Evolutionary conservation across 139 green algal genomes (phyloP).

Genomic region (Chlamydomonas eustigma): DNA sequence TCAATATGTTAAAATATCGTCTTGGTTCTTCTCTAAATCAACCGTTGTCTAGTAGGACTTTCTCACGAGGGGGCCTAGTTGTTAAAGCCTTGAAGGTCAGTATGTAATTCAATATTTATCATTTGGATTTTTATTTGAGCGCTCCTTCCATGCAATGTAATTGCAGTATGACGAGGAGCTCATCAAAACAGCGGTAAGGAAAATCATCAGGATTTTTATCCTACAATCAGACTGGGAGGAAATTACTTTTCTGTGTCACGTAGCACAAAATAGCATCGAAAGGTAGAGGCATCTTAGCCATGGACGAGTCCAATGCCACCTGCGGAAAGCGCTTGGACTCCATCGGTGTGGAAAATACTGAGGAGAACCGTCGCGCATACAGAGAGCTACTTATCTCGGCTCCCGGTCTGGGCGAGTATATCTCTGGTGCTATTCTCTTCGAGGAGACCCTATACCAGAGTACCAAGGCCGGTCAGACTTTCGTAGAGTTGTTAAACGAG

Average conservation of each 20-base stretch:
- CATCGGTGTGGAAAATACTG: constrained; percentile 98
- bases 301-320: constrained; percentile 99
- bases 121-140: no score
- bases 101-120: no score
- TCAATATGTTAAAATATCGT: no score
- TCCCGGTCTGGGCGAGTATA: constrained; percentile 90
- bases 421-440: constrained; percentile 91
- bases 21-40: no score
- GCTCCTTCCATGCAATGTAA: no score
- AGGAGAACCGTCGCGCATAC: constrained; percentile 96
- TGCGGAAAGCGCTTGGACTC: constrained; percentile 93
- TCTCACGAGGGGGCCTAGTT: no score
- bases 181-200: constrained; percentile 18
- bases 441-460: constrained; percentile 98
- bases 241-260: not conserved
- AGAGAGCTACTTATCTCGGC: constrained; percentile 91
- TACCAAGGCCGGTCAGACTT: constrained; percentile 61
- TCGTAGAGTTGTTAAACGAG: constrained; percentile 85
- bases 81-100: no score
- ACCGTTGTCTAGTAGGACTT: no score
- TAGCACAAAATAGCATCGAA: constrained; percentile 79
- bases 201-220: not conserved
- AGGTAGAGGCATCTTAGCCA: constrained; percentile 92
- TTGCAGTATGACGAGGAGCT: constrained; percentile 22
- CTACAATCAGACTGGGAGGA: not conserved